Percentiles rank a stretch among this genome's conserved stretches.
Conservation (phyloP, 108 stramenopile species). For the Stephanodiscus minutulus region DNA sequence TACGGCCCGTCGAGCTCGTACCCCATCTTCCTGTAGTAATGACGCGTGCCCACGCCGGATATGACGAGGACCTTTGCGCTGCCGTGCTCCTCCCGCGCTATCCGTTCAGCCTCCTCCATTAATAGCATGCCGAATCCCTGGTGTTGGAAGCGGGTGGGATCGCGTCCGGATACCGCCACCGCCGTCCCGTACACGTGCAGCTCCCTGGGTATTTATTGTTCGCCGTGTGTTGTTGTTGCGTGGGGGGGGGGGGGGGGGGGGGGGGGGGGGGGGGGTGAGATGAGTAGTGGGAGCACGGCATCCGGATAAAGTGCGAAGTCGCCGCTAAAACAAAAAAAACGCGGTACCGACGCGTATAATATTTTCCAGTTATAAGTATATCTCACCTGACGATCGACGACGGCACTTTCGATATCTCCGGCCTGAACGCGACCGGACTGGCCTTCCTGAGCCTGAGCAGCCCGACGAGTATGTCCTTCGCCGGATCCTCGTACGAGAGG, state of each 20-base stretch:
- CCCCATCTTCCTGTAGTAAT: constrained; percentile 95
- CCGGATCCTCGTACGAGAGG: constrained; percentile 91
- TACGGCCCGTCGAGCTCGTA: constrained; percentile 91
- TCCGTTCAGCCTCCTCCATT: constrained; percentile 96
- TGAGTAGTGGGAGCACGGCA: too few relatives aligned
- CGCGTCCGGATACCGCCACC: constrained; percentile 85
- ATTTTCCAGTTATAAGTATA: background rate
- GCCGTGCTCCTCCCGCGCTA: constrained; percentile 91
- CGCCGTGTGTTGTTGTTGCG: background rate
- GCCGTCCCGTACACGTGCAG: constrained; percentile 98
- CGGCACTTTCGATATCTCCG: constrained; percentile 66
- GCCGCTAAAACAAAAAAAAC: background rate
- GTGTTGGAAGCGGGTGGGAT: constrained; percentile 95
- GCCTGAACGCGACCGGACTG: constrained; percentile 66
- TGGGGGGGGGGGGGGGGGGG: too few relatives aligned
- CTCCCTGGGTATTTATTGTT: constrained; percentile 46
- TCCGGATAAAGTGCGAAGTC: too few relatives aligned
- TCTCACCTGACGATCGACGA: constrained; percentile 80
- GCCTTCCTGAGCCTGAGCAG: constrained; percentile 74
- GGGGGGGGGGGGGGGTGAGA: too few relatives aligned
- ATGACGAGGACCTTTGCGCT: constrained; percentile 92
- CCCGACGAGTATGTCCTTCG: constrained; percentile 88
- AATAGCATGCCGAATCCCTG: constrained; percentile 93
- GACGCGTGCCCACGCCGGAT: constrained; percentile 94
- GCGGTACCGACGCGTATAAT: background rate